Conservation (phyloP, 1,284 basidiomycete genomes). For the Wolfiporia cocos region DNA sequence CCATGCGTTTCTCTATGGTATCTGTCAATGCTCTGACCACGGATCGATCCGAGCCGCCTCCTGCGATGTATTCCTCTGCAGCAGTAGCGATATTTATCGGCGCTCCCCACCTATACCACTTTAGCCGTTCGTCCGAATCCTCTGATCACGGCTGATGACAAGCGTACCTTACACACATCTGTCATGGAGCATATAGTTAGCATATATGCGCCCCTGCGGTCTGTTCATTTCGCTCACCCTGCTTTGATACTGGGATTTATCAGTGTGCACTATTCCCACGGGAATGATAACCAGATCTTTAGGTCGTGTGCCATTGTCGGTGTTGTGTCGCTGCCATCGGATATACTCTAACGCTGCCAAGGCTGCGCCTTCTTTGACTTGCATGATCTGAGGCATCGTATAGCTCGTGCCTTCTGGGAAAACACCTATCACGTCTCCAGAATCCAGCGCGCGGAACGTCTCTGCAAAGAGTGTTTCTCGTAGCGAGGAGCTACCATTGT, state of each 20-base stretch:
- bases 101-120: constrained; percentile 59
- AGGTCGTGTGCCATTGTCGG: constrained; percentile 25
- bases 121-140: no score
- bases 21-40: constrained; percentile 81
- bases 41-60: constrained; percentile 56
- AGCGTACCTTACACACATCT: constrained; percentile 13
- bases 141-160: no score
- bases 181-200: not conserved
- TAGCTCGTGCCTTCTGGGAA: constrained; percentile 93
- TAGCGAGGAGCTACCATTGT: constrained; percentile 1
- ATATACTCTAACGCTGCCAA: constrained; percentile 93
- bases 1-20: constrained; percentile 62
- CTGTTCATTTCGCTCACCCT: constrained; percentile 38
- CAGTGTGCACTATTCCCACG: constrained; percentile 86
- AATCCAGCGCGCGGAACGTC: constrained; percentile 80
- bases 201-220: not conserved
- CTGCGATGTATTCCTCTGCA: constrained; percentile 66
- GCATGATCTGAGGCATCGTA: constrained; percentile 86
- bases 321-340: constrained; percentile 64
- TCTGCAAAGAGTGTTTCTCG: constrained; percentile 67
- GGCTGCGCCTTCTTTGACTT: constrained; percentile 91
- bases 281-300: constrained; percentile 59
- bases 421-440: constrained; percentile 83
- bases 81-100: constrained; percentile 75
- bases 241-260: constrained; percentile 90